Evolutionary conservation across 306 rosid genomes (phyloP), one percentile per base, ranked within the genome.

Genomic region (Senna tora): DNA sequence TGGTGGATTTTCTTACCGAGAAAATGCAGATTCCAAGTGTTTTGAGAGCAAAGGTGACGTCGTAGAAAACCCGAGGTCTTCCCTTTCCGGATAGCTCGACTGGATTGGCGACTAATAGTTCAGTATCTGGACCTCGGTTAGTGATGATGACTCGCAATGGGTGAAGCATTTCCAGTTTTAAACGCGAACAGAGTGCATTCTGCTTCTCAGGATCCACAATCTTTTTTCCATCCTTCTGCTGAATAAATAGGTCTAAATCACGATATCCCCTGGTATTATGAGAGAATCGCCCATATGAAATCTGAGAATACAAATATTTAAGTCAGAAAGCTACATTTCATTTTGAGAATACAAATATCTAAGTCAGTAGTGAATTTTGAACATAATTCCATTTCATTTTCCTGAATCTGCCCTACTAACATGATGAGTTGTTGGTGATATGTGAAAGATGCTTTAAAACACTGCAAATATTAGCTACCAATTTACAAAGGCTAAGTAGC

Each of bases 61-160:
- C 96, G 49, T 82, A 85, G 77, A 89, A 89, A 75, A 91, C 97
- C 25, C 79, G 84, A 0, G 97, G 93, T 77, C 96, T 81, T 55
- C 97, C 97, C n/a, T 75, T 81, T 74, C 93, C 93, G 45, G 93
- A 85, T 71, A 87, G 81, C 89, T 91, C 96, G 75, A 87, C 93
- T 56, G 97, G 97, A 77, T 91, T 89, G 4, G 88, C 97, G 41
- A 87, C 88, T 81, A 89, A 74, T 51, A 91, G 72, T 66, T 85
- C 97, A 16, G 87, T 75, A 59, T 91, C 97, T 28, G 97, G 97
- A 34, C 96, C 96, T 82, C 96, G 80, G 72, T 79, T 72, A 52
- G 86, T 81, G 79, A 87, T 82, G 62, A 80, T 77, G 12, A 89
- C 96, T 38, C 90, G 89, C 84, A 91, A 71, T 0, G 93, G 92